Percentiles rank a stretch among this genome's conserved stretches.
Evolutionary conservation across 2,329 filamentous ascomycete species (phyloP).

Genomic region (Nothopassalora personata): DNA sequence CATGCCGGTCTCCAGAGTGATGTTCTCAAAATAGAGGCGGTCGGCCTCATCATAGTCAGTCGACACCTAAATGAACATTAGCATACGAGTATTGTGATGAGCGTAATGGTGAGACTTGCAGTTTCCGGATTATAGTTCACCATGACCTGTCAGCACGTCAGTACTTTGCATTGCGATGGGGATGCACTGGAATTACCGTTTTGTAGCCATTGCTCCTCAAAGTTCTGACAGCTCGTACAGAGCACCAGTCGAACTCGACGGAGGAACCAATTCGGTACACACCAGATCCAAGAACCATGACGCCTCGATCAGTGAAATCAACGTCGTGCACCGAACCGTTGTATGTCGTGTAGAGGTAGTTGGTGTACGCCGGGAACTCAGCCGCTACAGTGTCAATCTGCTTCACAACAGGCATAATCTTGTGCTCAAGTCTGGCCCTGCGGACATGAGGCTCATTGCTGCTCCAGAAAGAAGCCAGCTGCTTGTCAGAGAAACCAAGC

Average conservation of each 20-base stretch:
- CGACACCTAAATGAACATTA: constrained; percentile 40
- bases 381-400: constrained; percentile 98
- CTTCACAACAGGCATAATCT: constrained; percentile 86
- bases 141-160: constrained; percentile 4
- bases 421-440: constrained; percentile 74
- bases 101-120: background rate
- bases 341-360: constrained; percentile 95
- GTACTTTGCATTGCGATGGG: background rate
- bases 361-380: constrained; percentile 89
- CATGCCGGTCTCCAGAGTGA: constrained; percentile 7
- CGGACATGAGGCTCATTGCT: constrained; percentile 91
- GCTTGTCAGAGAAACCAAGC: constrained; percentile 88
- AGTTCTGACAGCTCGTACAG: constrained; percentile 87
- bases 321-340: constrained; percentile 85
- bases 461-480: constrained; percentile 88
- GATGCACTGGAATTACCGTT: constrained; percentile 58
- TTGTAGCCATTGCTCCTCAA: constrained; percentile 79
- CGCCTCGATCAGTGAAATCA: constrained; percentile 76
- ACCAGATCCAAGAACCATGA: constrained; percentile 94
- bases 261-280: constrained; percentile 97
- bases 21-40: constrained; percentile 87
- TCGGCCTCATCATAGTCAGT: constrained; percentile 89
- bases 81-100: background rate
- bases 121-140: constrained; percentile 8
- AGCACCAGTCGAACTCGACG: constrained; percentile 99